Percentiles rank a stretch among this genome's conserved stretches.
Conservation (phyloP, 352 stramenopile species). For the Elongisporangium senticosum region DNA sequence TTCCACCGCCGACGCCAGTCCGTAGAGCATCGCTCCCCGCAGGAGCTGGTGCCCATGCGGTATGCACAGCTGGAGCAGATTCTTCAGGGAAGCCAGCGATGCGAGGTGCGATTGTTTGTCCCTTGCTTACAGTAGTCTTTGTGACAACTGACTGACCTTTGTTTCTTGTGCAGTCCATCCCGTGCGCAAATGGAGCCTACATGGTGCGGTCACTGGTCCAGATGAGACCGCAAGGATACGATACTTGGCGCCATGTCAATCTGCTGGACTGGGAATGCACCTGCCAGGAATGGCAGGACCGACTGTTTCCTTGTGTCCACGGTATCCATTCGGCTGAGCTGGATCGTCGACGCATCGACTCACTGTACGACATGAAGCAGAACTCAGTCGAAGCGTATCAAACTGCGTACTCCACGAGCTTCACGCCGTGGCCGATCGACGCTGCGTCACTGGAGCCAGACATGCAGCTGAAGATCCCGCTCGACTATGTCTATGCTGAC, state of each 20-base stretch:
- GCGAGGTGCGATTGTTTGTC: constrained; percentile 40
- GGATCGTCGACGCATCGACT: constrained; percentile 65
- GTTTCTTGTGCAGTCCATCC: constrained; percentile 43
- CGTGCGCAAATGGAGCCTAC: constrained; percentile 69
- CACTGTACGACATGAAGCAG: constrained; percentile 58
- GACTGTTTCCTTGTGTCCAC: constrained; percentile 71
- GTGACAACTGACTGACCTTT: not conserved
- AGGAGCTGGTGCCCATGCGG: constrained; percentile 58
- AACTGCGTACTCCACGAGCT: constrained; percentile 48
- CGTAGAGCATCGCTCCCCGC: constrained; percentile 40
- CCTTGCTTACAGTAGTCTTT: constrained; percentile 7
- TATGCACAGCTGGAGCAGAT: constrained; percentile 63
- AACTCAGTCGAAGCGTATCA: constrained; percentile 68
- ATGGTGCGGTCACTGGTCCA: constrained; percentile 73
- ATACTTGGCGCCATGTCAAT: constrained; percentile 75
- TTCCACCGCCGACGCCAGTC: constrained; percentile 58
- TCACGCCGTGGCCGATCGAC: constrained; percentile 62
- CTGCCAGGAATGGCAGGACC: constrained; percentile 78
- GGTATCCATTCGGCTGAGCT: constrained; percentile 68
- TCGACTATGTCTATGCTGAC: constrained; percentile 57
- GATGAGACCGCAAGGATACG: constrained; percentile 43
- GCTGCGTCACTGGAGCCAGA: constrained; percentile 36
- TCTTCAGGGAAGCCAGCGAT: constrained; percentile 67
- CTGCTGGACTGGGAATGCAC: constrained; percentile 71
- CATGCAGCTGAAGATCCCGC: constrained; percentile 45